phyloP scores from a whole-genome alignment of 78 protist genomes.

The Dictyostelium purpureum region DNA sequence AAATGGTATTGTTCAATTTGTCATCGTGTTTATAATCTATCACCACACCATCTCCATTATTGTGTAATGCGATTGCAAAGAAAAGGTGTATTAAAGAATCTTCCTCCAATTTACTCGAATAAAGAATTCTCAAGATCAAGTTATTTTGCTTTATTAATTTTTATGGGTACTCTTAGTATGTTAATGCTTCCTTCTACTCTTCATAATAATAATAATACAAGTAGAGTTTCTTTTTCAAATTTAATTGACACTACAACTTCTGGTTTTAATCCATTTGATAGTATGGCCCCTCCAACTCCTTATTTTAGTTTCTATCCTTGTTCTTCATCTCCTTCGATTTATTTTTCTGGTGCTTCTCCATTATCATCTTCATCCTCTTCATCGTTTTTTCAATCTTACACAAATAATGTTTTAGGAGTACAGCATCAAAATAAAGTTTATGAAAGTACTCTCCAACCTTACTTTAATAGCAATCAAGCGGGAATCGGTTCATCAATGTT shows the following conservation, averaged over 20 bases:
- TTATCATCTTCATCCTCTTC: neutral
- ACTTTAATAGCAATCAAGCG: neutral
- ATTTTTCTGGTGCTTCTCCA: neutral
- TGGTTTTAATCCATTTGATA: neutral
- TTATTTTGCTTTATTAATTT: conserved; percentile 49
- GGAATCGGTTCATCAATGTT: neutral
- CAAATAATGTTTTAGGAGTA: neutral
- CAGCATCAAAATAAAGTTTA: neutral
- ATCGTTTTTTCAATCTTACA: no score
- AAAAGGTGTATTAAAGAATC: conserved; percentile 32
- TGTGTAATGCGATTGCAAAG: conserved; percentile 66
- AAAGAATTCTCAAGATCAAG: conserved; percentile 50
- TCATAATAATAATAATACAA: neutral
- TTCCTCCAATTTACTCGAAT: conserved; percentile 55
- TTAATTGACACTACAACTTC: neutral
- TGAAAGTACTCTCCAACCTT: neutral
- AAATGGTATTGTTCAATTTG: conserved; percentile 71
- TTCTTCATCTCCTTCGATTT: conserved; percentile 10
- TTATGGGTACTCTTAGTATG: conserved; percentile 69
- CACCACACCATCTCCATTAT: conserved; percentile 62
- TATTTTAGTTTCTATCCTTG: conserved; percentile 9
- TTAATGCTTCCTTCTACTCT: conserved; percentile 60
- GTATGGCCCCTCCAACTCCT: neutral
- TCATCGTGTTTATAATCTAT: conserved; percentile 62
- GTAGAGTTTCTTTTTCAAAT: neutral